Conservation (phyloP, 2,329 filamentous ascomycete species). For the Monascus ruber region DNA sequence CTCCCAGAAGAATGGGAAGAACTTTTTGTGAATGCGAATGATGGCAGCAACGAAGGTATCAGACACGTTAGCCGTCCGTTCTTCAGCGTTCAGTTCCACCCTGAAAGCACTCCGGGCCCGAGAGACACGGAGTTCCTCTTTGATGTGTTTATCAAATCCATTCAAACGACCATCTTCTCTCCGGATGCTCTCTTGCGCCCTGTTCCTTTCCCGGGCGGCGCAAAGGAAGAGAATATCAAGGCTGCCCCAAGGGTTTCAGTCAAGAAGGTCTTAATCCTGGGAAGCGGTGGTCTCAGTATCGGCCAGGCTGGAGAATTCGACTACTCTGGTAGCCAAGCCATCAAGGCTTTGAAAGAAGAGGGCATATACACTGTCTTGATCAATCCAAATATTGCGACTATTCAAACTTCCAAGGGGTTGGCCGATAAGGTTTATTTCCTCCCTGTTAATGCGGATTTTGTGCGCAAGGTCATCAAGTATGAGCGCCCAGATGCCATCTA, state of each 20-base stretch:
- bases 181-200: slow-evolving; percentile 56
- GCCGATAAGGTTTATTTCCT: slow-evolving; percentile 99
- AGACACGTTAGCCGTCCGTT: slow-evolving; percentile 74
- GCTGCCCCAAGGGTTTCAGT: slow-evolving; percentile 68
- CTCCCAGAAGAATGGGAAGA: slow-evolving; percentile 76
- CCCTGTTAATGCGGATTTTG: slow-evolving; percentile 91
- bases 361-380: slow-evolving; percentile 97
- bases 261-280: slow-evolving; percentile 90
- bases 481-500: slow-evolving; percentile 96
- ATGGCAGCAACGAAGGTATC: slow-evolving; percentile 96
- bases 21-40: slow-evolving; percentile 95
- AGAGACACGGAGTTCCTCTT: slow-evolving; percentile 94
- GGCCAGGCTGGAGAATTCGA: slow-evolving; percentile 97
- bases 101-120: slow-evolving; percentile 90
- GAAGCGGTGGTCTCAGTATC: slow-evolving; percentile 89
- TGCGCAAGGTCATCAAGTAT: slow-evolving; percentile 91
- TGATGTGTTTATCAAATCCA: slow-evolving; percentile 86
- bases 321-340: slow-evolving; percentile 93
- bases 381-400: slow-evolving; percentile 98
- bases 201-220: slow-evolving; percentile 79
- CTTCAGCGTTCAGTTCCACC: slow-evolving; percentile 99
- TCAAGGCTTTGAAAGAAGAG: slow-evolving; percentile 96
- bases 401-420: slow-evolving; percentile 93
- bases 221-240: slow-evolving; percentile 63
- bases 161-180: slow-evolving; percentile 59